Conservation (phyloP, 139 green algal species). For the Closterium sp. region DNA sequence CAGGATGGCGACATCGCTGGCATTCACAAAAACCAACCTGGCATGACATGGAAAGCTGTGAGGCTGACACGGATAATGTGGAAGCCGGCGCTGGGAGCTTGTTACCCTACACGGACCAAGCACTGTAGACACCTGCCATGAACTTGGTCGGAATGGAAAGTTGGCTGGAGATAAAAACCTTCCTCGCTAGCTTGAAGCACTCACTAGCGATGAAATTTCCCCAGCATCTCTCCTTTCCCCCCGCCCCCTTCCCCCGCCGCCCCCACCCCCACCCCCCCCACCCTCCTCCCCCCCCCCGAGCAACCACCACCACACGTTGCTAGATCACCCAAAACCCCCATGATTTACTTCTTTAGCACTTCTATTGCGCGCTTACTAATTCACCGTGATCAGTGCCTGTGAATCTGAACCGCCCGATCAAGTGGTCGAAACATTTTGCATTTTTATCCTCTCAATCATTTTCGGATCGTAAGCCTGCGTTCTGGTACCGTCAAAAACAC, state of each 20-base stretch:
- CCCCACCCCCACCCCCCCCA: too few relatives aligned
- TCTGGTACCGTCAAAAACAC: too few relatives aligned
- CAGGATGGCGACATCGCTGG: background rate
- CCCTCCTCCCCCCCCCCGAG: background rate
- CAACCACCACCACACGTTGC: background rate
- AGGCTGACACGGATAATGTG: background rate
- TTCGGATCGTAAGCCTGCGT: too few relatives aligned
- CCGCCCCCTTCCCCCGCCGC: too few relatives aligned
- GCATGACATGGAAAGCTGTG: background rate
- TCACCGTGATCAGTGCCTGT: background rate
- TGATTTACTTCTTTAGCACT: too few relatives aligned
- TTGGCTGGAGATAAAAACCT: background rate
- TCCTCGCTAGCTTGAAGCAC: background rate
- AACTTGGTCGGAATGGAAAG: too few relatives aligned
- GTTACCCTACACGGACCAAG: too few relatives aligned
- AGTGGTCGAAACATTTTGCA: background rate
- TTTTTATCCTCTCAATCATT: too few relatives aligned
- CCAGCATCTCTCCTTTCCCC: background rate
- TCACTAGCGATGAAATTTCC: background rate
- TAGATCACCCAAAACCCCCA: background rate
- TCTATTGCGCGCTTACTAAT: background rate
- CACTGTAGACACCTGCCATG: too few relatives aligned
- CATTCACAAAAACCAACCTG: background rate
- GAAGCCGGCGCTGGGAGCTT: too few relatives aligned
- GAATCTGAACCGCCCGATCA: too few relatives aligned